phyloP scores from a whole-genome alignment of 2,329 filamentous ascomycete species.

The Monosporascus ibericus region DNA sequence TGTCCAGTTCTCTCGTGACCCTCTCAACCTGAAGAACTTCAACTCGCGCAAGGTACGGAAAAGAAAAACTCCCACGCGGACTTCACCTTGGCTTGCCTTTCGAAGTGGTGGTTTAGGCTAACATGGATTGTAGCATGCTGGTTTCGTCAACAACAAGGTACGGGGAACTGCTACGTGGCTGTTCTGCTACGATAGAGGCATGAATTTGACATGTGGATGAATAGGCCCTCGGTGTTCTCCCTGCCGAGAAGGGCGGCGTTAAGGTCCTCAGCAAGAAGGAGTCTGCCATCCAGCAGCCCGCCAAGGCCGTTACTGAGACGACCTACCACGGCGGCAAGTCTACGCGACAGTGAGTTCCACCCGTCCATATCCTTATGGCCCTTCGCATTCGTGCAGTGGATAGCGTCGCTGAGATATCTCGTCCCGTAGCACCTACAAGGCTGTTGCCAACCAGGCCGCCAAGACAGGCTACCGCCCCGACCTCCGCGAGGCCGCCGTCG shows the following conservation, averaged over 20 bases:
- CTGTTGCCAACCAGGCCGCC: conserved; percentile 74
- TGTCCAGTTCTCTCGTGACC: conserved; percentile 87
- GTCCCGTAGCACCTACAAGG: conserved; percentile 70
- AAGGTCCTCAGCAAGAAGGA: conserved; percentile 80
- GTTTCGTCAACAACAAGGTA: conserved; percentile 93
- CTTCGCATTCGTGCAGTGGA: not conserved
- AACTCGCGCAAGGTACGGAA: conserved; percentile 74
- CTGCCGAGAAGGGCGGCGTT: conserved; percentile 73
- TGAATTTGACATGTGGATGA: conserved; percentile 23
- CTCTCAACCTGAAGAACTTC: conserved; percentile 87
- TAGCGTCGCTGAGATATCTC: conserved; percentile 3
- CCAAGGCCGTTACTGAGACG: conserved; percentile 56
- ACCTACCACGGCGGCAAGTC: conserved; percentile 68
- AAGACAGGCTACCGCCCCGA: conserved; percentile 82
- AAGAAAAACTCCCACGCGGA: not conserved
- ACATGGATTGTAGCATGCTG: conserved; percentile 62
- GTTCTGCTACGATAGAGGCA: not conserved
- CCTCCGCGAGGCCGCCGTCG: conserved; percentile 70
- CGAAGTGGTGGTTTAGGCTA: conserved; percentile 20
- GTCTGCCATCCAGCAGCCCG: conserved; percentile 66
- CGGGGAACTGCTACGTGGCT: conserved; percentile 11
- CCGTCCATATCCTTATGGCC: not conserved
- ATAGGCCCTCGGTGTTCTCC: conserved; percentile 75
- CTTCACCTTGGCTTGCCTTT: no score
- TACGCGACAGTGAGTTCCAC: conserved; percentile 66